Evolutionary conservation across 139 green algal genomes (phyloP).

Genomic region (Chloropicon primus): DNA sequence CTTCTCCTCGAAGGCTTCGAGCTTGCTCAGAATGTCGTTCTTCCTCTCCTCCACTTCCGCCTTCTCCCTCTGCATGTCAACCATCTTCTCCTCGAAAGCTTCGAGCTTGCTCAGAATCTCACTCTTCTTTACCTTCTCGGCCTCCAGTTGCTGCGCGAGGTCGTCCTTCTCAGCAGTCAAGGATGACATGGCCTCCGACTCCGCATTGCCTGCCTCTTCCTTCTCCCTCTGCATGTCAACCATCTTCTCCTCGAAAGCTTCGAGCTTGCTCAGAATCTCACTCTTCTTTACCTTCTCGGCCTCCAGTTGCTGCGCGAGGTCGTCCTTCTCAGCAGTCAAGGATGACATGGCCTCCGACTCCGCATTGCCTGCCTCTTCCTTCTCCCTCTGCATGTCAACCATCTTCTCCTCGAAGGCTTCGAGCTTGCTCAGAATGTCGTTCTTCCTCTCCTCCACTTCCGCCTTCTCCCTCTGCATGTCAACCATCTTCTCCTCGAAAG

Average conservation of each 20-base stretch:
- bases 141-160: background rate
- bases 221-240: background rate
- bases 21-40: background rate
- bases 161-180: background rate
- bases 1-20: background rate
- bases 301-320: background rate
- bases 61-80: background rate
- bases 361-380: background rate
- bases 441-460: too few relatives aligned
- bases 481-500: background rate
- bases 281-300: background rate
- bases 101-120: background rate
- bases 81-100: background rate
- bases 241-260: background rate
- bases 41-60: too few relatives aligned
- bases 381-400: background rate
- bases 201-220: background rate
- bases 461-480: background rate
- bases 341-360: background rate
- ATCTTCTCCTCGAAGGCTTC: background rate
- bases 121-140: background rate
- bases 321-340: background rate
- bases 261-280: background rate
- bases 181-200: background rate
- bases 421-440: background rate